Conservation (phyloP, 2,329 filamentous ascomycete genomes). For the Alternaria sp. region DNA sequence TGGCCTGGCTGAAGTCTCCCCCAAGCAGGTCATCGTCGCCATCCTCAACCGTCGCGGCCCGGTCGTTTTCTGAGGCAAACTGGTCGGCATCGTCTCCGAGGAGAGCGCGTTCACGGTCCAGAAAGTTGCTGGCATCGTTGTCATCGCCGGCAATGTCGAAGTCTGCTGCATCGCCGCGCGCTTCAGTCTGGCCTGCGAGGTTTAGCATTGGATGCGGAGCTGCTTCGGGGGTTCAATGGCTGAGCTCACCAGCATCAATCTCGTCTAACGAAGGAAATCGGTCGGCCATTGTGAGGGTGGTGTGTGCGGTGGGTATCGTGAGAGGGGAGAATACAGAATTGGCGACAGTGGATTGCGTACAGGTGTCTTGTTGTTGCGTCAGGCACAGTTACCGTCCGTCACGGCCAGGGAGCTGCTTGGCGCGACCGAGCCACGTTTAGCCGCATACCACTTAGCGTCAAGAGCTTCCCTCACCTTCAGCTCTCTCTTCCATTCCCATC, state of each 20-base stretch:
- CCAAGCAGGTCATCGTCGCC: conserved; percentile 76
- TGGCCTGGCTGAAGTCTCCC: conserved; percentile 59
- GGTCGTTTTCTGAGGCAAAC: conserved; percentile 81
- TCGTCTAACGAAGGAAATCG: conserved; percentile 62
- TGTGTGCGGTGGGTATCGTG: neutral
- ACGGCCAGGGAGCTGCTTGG: conserved; percentile 27
- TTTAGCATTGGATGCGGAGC: conserved; percentile 35
- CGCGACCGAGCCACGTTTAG: conserved; percentile 31
- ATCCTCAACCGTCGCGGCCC: conserved; percentile 68
- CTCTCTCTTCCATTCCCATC: conserved; percentile 18
- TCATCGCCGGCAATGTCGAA: conserved; percentile 62
- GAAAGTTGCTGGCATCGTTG: conserved; percentile 79
- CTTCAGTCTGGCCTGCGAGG: conserved; percentile 70
- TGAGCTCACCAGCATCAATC: conserved; percentile 59
- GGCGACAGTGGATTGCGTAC: conserved; percentile 31
- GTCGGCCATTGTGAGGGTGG: conserved; percentile 55
- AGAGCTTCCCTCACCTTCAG: conserved; percentile 26
- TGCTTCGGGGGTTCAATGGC: conserved; percentile 31
- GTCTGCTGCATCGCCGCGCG: conserved; percentile 59
- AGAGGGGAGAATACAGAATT: conserved; percentile 6
- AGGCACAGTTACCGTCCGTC: conserved; percentile 20
- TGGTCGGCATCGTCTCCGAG: conserved; percentile 93
- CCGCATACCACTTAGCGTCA: conserved; percentile 32
- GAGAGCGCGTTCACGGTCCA: conserved; percentile 86
- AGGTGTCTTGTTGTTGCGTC: conserved; percentile 23